Conservation (phyloP, 2,329 filamentous ascomycete genomes). For the Ustilaginoidea virens region DNA sequence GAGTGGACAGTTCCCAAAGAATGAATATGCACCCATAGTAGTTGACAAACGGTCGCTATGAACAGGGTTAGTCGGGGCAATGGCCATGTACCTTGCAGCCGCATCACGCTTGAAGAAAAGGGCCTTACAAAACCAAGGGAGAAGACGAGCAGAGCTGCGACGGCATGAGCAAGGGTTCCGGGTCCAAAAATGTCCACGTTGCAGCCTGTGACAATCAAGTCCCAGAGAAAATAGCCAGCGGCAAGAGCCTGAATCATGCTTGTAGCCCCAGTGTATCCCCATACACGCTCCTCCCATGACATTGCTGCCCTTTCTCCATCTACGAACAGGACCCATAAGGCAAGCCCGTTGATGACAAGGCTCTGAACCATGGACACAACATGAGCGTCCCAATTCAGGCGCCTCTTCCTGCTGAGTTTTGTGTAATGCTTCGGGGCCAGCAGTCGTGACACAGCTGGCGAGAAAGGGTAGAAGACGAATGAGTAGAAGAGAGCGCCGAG, state of each 20-base stretch:
- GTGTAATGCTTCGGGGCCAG: slow-evolving; percentile 51
- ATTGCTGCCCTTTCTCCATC: slow-evolving; percentile 55
- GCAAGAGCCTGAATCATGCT: slow-evolving; percentile 66
- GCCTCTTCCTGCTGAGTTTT: slow-evolving; percentile 45
- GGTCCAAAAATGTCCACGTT: slow-evolving; percentile 58
- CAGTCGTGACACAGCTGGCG: slow-evolving; percentile 47
- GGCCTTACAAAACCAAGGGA: slow-evolving; percentile 64
- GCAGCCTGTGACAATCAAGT: slow-evolving; percentile 52
- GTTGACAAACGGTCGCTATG: slow-evolving; percentile 67
- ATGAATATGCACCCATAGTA: slow-evolving; percentile 72
- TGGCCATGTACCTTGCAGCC: too few species aligned
- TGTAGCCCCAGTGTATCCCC: slow-evolving; percentile 58
- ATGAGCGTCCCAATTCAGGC: slow-evolving; percentile 72
- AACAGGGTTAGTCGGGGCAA: slow-evolving; percentile 5
- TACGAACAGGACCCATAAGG: slow-evolving; percentile 55
- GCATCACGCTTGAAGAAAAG: too few species aligned
- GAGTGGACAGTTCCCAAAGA: slow-evolving; percentile 73
- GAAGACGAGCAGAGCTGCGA: slow-evolving; percentile 60
- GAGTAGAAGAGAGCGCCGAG: slow-evolving; percentile 54
- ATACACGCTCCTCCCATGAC: slow-evolving; percentile 53
- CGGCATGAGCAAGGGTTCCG: slow-evolving; percentile 64
- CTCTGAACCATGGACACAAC: slow-evolving; percentile 74
- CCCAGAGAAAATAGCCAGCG: slow-evolving; percentile 74
- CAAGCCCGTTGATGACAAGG: slow-evolving; percentile 52
- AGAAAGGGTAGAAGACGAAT: slow-evolving; percentile 47